Conservation (phyloP, 371 early-diverging fungal genomes). For the Synchytrium microbalum region DNA sequence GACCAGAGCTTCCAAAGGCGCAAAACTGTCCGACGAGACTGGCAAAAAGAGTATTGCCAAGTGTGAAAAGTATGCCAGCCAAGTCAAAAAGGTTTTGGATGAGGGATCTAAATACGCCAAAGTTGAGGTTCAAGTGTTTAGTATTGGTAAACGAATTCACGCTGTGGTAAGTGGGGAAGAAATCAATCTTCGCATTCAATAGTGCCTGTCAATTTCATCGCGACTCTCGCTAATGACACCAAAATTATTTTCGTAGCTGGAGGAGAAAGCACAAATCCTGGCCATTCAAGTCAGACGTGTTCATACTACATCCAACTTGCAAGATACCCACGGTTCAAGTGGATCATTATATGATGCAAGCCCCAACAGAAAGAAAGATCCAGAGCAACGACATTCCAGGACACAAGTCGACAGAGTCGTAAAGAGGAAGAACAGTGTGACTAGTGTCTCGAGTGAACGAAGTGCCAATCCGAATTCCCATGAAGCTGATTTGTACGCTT, state of each 20-base stretch:
- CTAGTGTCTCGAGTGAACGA: conserved; percentile 8
- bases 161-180: background rate
- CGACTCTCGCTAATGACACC: too few species aligned
- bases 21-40: conserved; percentile 10
- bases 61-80: conserved; percentile 16
- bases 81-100: conserved; percentile 12
- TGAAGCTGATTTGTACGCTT: background rate
- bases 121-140: conserved; percentile 8
- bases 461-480: background rate
- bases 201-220: too few species aligned
- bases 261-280: background rate
- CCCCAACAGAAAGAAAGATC: background rate
- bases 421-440: conserved; percentile 10
- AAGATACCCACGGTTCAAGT: background rate
- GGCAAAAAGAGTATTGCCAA: conserved; percentile 18
- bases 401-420: background rate
- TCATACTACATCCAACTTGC: background rate
- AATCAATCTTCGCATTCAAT: too few species aligned
- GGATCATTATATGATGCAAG: background rate
- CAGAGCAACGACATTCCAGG: background rate
- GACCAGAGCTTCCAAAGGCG: conserved; percentile 16
- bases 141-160: background rate
- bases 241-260: background rate
- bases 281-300: background rate
- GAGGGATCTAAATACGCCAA: conserved; percentile 5